Base-by-base conservation (phyloP, 371 early-diverging fungal genomes). In the Parasitella parasitica region DNA sequence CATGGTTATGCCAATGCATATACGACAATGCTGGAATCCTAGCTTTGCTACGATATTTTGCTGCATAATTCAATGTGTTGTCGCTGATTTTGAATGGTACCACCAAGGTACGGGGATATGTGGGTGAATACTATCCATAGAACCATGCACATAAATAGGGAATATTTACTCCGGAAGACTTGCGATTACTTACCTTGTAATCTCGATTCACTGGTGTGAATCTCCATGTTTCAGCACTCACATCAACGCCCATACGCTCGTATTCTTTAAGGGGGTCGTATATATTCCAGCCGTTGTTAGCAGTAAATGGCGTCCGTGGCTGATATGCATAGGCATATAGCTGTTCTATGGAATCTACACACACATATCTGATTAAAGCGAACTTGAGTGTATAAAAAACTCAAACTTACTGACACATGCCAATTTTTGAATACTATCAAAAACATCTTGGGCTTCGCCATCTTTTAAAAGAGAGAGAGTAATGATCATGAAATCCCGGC, bases 1-100 rank as follows among this genome's bases (percentile, higher is more conserved):
- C 87, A 71, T 70, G 73, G 61, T 92, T 94, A n/a, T 84, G 76
- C 76, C 85, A 80, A 66, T 97, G 95, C 28, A 95, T 66, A 76
- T 96, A 97, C 48, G 91, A 89, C 27, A 98, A 73, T 4, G 89
- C 93, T 3, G 98, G 98, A 49, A 98, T 88, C 36, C 98, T 81
- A 4, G 82, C 83, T 73, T 95, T 96, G 76, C 94, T 94, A 62
- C 98, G 85, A 66, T 95, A 95, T 73, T 91, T 91, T 15, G 88
- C 91, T 12, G 96, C 97, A 73, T 97, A 90, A 32, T 86, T 87
- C 55, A 98, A 70, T 8, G 91, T 91, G 35, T 87, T 89, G 73
- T 98, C 98, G 67, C 93, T 94, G 55, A 98, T 94, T 61, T 85
- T 89, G 6, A 80, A 57, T 4, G 98, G 98, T 6, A 97, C 96